Percentiles rank a stretch among this genome's conserved stretches.
phyloP scores from a whole-genome alignment of 2,329 filamentous ascomycete genomes.

The Diaporthe amygdali region DNA sequence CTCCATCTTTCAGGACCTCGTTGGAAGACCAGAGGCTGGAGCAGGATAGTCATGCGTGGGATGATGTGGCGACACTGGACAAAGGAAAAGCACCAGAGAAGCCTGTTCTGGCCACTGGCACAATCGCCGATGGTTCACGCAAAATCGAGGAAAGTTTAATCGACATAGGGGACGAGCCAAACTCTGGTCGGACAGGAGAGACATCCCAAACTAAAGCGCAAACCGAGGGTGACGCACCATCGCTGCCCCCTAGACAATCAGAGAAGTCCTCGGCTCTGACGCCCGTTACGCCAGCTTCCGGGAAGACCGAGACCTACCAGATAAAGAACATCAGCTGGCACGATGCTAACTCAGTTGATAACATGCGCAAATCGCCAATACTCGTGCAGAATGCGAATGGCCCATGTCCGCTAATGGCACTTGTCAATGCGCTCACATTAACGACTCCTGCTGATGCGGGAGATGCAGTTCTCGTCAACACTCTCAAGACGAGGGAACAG shows the following conservation, averaged over 20 bases:
- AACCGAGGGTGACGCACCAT: conserved; percentile 31
- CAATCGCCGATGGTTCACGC: conserved; percentile 16
- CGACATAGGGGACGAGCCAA: conserved; percentile 51
- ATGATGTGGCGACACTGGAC: conserved; percentile 46
- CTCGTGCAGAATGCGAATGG: conserved; percentile 93
- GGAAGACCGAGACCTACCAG: conserved; percentile 79
- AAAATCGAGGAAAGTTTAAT: conserved; percentile 57
- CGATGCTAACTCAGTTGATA: conserved; percentile 64
- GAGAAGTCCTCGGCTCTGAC: conserved; percentile 34
- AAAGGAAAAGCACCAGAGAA: conserved; percentile 47
- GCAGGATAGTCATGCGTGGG: conserved; percentile 54
- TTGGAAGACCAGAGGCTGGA: conserved; percentile 40
- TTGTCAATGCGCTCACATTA: conserved; percentile 90
- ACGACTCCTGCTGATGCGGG: conserved; percentile 70
- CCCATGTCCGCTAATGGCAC: conserved; percentile 87
- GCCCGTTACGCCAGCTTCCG: conserved; percentile 48
- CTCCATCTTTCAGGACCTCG: conserved; percentile 19
- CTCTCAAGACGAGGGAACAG: conserved; percentile 80
- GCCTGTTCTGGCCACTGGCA: conserved; percentile 26
- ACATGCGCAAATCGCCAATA: conserved; percentile 80
- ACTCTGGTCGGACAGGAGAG: conserved; percentile 38
- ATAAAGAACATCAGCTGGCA: conserved; percentile 92
- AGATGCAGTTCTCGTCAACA: conserved; percentile 77
- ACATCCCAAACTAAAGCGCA: conserved; percentile 45
- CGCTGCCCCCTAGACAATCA: conserved; percentile 23